Evolutionary conservation across 202 grass and related monocot species (phyloP).

Genomic region (Zoysia matrella): DNA sequence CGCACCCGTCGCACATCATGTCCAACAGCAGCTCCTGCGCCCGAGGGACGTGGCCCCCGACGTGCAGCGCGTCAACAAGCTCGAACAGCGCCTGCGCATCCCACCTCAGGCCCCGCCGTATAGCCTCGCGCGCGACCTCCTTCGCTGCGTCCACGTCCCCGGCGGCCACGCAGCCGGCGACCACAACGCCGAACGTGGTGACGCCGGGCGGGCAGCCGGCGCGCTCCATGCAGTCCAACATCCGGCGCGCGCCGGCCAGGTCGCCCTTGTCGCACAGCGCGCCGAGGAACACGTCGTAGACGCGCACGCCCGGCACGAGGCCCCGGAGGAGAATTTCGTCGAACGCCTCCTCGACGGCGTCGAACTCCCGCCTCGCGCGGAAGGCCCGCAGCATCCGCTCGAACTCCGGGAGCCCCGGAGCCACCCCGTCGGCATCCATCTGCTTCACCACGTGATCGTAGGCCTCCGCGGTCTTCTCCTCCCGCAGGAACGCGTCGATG

Average conservation of each 20-base stretch:
- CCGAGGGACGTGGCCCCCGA: not conserved
- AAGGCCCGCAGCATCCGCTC: slow-evolving; percentile 42
- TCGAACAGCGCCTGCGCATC: slow-evolving; percentile 41
- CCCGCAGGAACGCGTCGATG: slow-evolving; percentile 44
- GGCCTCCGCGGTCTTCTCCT: slow-evolving; percentile 48
- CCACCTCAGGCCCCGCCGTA: not conserved
- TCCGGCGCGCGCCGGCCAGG: slow-evolving; percentile 51
- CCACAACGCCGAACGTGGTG: slow-evolving; percentile 40
- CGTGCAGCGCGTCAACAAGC: slow-evolving; percentile 30
- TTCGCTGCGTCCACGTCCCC: slow-evolving; percentile 38
- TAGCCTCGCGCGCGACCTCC: not conserved
- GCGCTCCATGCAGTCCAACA: slow-evolving; percentile 63
- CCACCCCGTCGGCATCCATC: slow-evolving; percentile 49
- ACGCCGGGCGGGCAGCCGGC: slow-evolving; percentile 48
- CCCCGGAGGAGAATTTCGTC: slow-evolving; percentile 63
- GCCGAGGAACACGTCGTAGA: slow-evolving; percentile 33
- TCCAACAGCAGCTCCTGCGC: slow-evolving; percentile 47
- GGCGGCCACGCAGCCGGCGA: slow-evolving; percentile 33
- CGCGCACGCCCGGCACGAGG: slow-evolving; percentile 31
- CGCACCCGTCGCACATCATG: slow-evolving; percentile 25
- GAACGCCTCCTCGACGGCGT: slow-evolving; percentile 56
- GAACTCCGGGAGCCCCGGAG: slow-evolving; percentile 36
- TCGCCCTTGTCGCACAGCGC: slow-evolving; percentile 58
- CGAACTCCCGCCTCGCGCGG: slow-evolving; percentile 12
- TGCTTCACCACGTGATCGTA: slow-evolving; percentile 41